Evolutionary conservation across 495 filamentous ascomycete genomes (phyloP), one percentile per base, ranked within the genome.

Genomic region (Xylaria venustula): DNA sequence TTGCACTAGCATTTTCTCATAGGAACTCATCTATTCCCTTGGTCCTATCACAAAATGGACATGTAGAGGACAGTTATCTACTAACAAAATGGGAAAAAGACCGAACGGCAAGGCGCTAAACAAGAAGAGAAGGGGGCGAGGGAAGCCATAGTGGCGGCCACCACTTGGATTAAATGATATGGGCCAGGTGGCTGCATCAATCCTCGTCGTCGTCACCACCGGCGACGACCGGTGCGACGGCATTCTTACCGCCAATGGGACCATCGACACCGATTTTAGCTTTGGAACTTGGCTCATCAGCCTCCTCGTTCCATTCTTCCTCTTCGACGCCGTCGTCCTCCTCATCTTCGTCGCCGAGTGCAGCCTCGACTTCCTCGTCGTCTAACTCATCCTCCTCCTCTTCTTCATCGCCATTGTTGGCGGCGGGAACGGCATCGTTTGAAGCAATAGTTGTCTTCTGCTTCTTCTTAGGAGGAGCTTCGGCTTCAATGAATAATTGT

Each of bases 391-490:
- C 67, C 19, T 70, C 71, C 8, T 71, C 68, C 19, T 70, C 74
- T 25, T 65, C 67, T 11, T 67, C 72, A 12, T 73, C 71, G 15
- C 65, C 74, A 25, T 73, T 67, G 17, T 68, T 58, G 42, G 54
- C 67, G 52, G 67, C 60, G 11, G 71, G 72, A 32, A 60, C 65
- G 28, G 64, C 60, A 22, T 67, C 73, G 48, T 48, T 44, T 11
- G 71, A 61, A 54, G 63, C 65, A 23, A 68, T 54, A 37, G 61
- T 62, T 15, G 72, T 79, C 73, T 80, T 80, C 65, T 71, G 61
- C 66, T 79, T 80, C 65, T 80, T 80, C 67, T 76, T 79, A 36
- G 78, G 78, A 51, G 77, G 78, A 57, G 77, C 78, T 65, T 75
- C 60, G 22, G 69, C 67, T 72, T 59, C 47, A 50, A 44, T 28